A percentile compares a stretch with the other conserved stretches of the same genome.
phyloP scores from a whole-genome alignment of 306 rosid genomes.

The Prunus salicina region DNA sequence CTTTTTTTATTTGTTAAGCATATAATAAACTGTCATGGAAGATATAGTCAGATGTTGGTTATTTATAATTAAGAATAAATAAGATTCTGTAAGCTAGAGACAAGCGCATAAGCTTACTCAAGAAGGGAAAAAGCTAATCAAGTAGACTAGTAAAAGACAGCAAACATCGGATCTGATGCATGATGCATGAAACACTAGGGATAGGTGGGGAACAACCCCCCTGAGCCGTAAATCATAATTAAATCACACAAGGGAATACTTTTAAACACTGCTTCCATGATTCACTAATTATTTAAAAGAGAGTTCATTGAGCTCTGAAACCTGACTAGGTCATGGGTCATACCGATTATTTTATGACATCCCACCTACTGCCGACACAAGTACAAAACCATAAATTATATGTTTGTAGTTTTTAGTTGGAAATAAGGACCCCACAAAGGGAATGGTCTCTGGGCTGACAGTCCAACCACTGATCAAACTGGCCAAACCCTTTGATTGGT shows the following conservation, averaged over 20 bases:
- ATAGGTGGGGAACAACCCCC: background rate
- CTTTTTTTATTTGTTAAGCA: background rate
- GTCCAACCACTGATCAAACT: background rate
- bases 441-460: background rate
- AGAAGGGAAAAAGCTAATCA: background rate
- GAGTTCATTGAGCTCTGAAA: background rate
- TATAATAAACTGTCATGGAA: background rate
- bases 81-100: background rate
- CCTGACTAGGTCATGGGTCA: background rate
- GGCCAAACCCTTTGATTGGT: background rate
- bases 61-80: background rate
- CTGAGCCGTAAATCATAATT: background rate
- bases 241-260: background rate
- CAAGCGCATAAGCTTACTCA: background rate
- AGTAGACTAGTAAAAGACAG: background rate
- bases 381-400: background rate
- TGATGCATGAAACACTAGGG: background rate
- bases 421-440: background rate
- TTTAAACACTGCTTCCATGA: background rate
- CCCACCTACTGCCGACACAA: background rate
- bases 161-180: background rate
- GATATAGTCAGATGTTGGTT: background rate
- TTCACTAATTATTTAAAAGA: background rate
- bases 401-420: background rate
- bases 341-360: background rate